A percentile compares a stretch with the other conserved stretches of the same genome.
Conservation (phyloP, 345 rosid genomes). For the Bruguiera sexangula region DNA sequence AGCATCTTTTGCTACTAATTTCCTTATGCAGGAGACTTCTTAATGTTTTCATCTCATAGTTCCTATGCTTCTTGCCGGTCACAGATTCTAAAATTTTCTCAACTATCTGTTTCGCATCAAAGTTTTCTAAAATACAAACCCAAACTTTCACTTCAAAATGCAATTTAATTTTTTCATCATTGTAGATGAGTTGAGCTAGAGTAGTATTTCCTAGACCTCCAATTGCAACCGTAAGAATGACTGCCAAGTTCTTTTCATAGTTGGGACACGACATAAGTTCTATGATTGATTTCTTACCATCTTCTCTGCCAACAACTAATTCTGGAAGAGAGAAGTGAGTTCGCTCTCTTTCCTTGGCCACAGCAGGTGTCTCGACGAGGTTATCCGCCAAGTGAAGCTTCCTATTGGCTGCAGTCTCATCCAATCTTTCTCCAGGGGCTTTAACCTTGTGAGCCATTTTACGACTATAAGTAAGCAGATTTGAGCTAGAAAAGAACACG, state of each 20-base stretch:
- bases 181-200: neutral
- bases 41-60: too few relatives aligned
- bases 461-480: constrained; percentile 6
- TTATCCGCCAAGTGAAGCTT: neutral
- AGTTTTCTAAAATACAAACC: neutral
- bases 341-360: neutral
- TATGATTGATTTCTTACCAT: constrained; percentile 10
- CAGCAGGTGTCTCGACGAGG: neutral
- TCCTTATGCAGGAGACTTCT: too few relatives aligned
- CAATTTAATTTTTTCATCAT: neutral
- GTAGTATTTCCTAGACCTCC: too few relatives aligned
- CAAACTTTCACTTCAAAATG: neutral
- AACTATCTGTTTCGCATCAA: too few relatives aligned
- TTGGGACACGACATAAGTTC: too few relatives aligned
- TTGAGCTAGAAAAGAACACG: constrained; percentile 13
- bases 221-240: too few relatives aligned
- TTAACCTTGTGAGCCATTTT: constrained; percentile 13
- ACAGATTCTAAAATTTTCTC: too few relatives aligned
- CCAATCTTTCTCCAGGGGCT: constrained; percentile 15
- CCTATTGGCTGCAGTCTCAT: constrained; percentile 9
- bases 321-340: constrained; percentile 12
- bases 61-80: too few relatives aligned
- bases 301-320: constrained; percentile 20
- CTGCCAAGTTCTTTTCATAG: too few relatives aligned
- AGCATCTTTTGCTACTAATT: too few relatives aligned